phyloP scores from a whole-genome alignment of 495 filamentous ascomycete genomes.

The Annulohypoxylon maeteangense region DNA sequence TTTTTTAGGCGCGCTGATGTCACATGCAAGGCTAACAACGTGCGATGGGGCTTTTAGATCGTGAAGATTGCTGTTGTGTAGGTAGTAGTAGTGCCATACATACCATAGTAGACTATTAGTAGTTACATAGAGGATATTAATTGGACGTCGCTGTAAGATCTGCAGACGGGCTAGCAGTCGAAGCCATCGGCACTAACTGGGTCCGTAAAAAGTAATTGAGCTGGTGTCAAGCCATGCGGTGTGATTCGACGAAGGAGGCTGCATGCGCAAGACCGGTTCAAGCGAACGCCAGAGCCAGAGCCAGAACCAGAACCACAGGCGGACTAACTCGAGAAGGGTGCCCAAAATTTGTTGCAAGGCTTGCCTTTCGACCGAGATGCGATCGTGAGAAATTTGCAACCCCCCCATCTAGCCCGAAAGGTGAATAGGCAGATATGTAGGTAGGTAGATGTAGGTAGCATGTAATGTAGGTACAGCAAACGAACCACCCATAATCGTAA shows the following conservation, averaged over 20 bases:
- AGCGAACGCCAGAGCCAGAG: background rate
- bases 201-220: background rate
- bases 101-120: background rate
- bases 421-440: background rate
- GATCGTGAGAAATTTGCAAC: background rate
- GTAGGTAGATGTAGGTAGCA: too few relatives aligned
- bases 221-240: slow-evolving; percentile 15
- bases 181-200: slow-evolving; percentile 1
- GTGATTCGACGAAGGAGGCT: slow-evolving; percentile 27
- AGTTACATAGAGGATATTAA: background rate
- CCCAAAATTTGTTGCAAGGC: background rate
- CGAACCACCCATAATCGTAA: background rate
- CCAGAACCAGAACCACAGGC: background rate
- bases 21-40: background rate
- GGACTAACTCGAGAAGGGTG: background rate
- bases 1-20: background rate
- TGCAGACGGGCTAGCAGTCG: background rate
- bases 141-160: background rate
- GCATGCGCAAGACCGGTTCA: slow-evolving; percentile 12
- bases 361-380: slow-evolving; percentile 23
- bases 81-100: background rate
- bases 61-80: background rate
- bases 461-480: too few relatives aligned
- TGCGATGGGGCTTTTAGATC: background rate
- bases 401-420: slow-evolving; percentile 3